Base-by-base conservation (phyloP, 768 basidiomycete species). In the Podaxis carcinomalis region DNA sequence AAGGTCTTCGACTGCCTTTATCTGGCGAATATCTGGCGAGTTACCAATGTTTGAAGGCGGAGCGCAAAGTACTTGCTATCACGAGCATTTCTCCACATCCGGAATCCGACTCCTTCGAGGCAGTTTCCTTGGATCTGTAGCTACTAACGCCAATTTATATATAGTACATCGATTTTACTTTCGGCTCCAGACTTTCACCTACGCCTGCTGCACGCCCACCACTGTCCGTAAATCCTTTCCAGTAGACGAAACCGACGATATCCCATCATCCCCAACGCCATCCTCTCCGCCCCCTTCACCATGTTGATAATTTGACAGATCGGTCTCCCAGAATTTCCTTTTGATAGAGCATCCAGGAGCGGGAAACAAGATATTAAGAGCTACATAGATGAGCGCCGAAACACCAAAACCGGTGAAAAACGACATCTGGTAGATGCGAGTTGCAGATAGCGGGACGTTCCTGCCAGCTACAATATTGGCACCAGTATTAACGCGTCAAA, bases 401-500 rank as follows among this genome's bases (percentile, higher is more conserved):
- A 87, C 80, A 32, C 83, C 84, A 65, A 92, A 89, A 28, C 92
- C 92, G n/a, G 88, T 88, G 74, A 93, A 89, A 80, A 92, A 94
- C 11, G 89, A 85, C 77, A 92, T 80, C 56, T 87, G 75, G 72
- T 89, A 91, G 64, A 90, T 82, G 57, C 83, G 80, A n/a, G 84
- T 89, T 1, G 90, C 90, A 4, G 81, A 83, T 25, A 87, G 68
- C 5, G 89, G 85, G 1, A 92, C 90, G 0, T 68, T 71, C 40
- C 76, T 78, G 6, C 88, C 88, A 32, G 84, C 83, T 83, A 57
- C 36, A 57, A 42, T 13, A 54, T 19, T 23, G 7, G 59, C 16
- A 19, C 46, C 21, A 39, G 47, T 60, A 37, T 62, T 57, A 51
- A 46, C 14, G 7, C 56, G 47, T 23, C 50, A 6, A 14, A 37